Percentiles rank a stretch among this genome's conserved stretches.
These are phyloP conservation scores for Lactarius evosmus DNA, from an alignment of 768 basidiomycete species.

Conservation along the genomic window DNA sequence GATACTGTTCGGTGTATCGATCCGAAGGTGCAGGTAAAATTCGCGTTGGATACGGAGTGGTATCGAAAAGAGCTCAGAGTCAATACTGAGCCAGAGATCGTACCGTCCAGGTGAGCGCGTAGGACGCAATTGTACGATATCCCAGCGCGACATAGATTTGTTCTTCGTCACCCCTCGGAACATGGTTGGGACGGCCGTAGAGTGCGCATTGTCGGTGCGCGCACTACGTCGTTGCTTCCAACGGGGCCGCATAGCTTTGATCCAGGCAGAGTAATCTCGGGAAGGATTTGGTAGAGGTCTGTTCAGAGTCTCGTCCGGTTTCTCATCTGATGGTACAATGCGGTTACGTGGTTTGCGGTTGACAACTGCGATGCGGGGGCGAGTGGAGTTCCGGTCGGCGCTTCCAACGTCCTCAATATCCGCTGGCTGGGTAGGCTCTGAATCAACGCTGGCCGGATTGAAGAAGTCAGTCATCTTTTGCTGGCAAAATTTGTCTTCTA, in stretches of 20 bases:
- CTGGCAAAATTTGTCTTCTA: slow-evolving; percentile 96
- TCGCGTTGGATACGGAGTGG: slow-evolving; percentile 84
- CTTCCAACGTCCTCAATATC: slow-evolving; percentile 61
- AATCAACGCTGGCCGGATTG: slow-evolving; percentile 39
- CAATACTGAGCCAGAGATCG: slow-evolving; percentile 82
- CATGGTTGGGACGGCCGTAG: slow-evolving; percentile 62
- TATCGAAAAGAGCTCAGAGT: slow-evolving; percentile 72
- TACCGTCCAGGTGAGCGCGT: slow-evolving; percentile 78
- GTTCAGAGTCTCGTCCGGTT: slow-evolving; percentile 28
- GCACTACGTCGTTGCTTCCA: slow-evolving; percentile 67
- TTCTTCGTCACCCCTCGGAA: slow-evolving; percentile 60
- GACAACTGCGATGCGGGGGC: slow-evolving; percentile 51
- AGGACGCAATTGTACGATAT: slow-evolving; percentile 84
- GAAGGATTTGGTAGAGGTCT: slow-evolving; percentile 59
- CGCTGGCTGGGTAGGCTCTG: slow-evolving; percentile 31
- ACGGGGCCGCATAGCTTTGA: slow-evolving; percentile 67
- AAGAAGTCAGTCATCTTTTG: slow-evolving; percentile 98
- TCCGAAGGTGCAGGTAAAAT: slow-evolving; percentile 90
- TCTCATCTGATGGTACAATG: slow-evolving; percentile 43
- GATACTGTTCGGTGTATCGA: slow-evolving; percentile 55
- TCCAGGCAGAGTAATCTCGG: slow-evolving; percentile 69
- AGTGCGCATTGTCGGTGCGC: slow-evolving; percentile 36
- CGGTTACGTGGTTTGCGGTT: slow-evolving; percentile 46
- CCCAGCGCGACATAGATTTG: slow-evolving; percentile 74
- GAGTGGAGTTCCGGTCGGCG: slow-evolving; percentile 27